Conservation (phyloP, 108 stramenopile species). For the Fragilaria radians region DNA sequence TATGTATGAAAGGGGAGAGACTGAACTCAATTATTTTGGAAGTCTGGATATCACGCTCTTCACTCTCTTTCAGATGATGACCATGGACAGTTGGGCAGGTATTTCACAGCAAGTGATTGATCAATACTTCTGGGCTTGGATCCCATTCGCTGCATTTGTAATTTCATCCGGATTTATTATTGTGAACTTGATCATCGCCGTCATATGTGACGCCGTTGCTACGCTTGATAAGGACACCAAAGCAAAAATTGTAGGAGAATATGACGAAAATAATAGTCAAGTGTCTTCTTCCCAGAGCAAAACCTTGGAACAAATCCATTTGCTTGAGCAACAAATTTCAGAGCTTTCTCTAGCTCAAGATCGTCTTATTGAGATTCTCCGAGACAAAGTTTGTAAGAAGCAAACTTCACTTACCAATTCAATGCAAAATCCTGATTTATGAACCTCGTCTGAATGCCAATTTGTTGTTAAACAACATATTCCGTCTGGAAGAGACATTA, state of each 20-base stretch:
- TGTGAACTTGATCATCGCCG: constrained; percentile 75
- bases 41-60: constrained; percentile 25
- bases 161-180: constrained; percentile 70
- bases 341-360: no score
- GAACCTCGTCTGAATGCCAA: no score
- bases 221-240: constrained; percentile 38
- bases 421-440: no score
- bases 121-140: constrained; percentile 52
- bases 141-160: constrained; percentile 53
- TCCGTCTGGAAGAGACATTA: no score
- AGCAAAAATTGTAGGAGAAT: constrained; percentile 44
- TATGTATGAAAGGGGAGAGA: constrained; percentile 20
- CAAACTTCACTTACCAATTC: no score
- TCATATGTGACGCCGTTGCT: constrained; percentile 71
- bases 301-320: no score
- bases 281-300: no score
- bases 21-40: constrained; percentile 28
- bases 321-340: no score
- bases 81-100: constrained; percentile 34
- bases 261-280: no score
- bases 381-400: no score
- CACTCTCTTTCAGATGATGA: constrained; percentile 42
- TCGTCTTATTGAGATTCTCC: no score
- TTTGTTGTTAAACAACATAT: no score
- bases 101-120: constrained; percentile 27